Evolutionary conservation across 2,329 filamentous ascomycete species (phyloP).

Genomic region (Penicillium paneum): DNA sequence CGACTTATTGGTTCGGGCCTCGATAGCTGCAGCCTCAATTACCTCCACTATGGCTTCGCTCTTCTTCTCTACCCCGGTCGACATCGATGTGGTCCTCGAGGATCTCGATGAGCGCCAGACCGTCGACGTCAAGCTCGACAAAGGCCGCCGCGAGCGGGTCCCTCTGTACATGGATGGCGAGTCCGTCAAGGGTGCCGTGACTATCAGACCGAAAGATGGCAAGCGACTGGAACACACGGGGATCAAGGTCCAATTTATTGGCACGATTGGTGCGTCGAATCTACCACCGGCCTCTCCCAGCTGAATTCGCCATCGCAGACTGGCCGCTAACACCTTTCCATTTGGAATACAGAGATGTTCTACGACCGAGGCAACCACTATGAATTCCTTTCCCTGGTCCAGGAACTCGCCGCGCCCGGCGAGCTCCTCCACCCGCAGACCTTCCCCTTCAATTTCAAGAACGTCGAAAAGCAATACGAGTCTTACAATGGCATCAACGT

Average conservation of each 20-base stretch:
- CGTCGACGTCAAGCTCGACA: slow-evolving; percentile 97
- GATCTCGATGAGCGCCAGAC: slow-evolving; percentile 91
- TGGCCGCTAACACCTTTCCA: background rate
- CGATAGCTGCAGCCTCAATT: slow-evolving; percentile 7
- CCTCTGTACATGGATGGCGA: slow-evolving; percentile 97
- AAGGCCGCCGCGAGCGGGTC: slow-evolving; percentile 94
- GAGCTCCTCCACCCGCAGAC: slow-evolving; percentile 98
- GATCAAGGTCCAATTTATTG: slow-evolving; percentile 99
- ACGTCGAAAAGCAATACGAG: slow-evolving; percentile 99
- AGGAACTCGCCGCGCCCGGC: slow-evolving; percentile 93
- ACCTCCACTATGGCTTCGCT: slow-evolving; percentile 77
- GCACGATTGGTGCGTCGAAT: slow-evolving; percentile 69
- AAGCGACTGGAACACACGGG: slow-evolving; percentile 97
- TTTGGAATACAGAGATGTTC: slow-evolving; percentile 77
- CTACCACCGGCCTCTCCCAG: background rate
- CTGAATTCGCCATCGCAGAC: background rate
- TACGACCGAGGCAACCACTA: slow-evolving; percentile 99
- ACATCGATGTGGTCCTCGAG: slow-evolving; percentile 97
- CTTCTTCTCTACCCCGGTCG: slow-evolving; percentile 96
- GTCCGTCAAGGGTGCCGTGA: slow-evolving; percentile 94
- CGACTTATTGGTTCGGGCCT: slow-evolving; percentile 9
- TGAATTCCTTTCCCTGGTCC: slow-evolving; percentile 95
- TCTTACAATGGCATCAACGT: slow-evolving; percentile 99
- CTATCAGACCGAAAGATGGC: slow-evolving; percentile 93
- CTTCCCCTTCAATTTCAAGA: slow-evolving; percentile 99